Percentiles rank a stretch among this genome's conserved stretches.
phyloP scores from a whole-genome alignment of 179 eudicot genomes.

The Silene vulgaris region DNA sequence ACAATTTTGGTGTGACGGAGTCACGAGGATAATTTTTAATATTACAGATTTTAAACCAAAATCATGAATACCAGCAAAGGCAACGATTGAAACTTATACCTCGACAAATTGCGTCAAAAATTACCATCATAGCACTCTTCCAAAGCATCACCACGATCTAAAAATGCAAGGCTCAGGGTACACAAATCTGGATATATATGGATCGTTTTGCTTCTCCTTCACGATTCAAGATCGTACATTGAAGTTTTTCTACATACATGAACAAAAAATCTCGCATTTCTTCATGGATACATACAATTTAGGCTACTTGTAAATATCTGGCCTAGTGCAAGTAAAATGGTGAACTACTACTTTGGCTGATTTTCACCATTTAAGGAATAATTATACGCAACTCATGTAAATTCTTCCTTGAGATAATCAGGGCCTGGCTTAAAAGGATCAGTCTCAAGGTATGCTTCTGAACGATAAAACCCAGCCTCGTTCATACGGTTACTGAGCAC shows the following conservation, averaged over 20 bases:
- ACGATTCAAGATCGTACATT: not conserved
- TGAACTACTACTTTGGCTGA: not conserved
- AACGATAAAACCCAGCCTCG: slow-evolving; percentile 69
- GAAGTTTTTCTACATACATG: not conserved
- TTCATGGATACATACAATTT: not conserved
- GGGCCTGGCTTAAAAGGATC: slow-evolving; percentile 77
- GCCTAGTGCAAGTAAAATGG: not conserved
- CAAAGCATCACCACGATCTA: not conserved
- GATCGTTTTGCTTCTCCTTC: not conserved
- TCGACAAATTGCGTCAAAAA: not conserved
- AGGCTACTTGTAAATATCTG: not conserved
- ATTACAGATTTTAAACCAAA: not conserved
- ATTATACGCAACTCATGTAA: slow-evolving; percentile 14
- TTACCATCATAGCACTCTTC: not conserved
- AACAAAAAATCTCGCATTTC: not conserved
- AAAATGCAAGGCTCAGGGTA: not conserved
- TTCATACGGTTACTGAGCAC: slow-evolving; percentile 86
- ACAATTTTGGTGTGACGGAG: not conserved
- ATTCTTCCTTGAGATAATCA: slow-evolving; percentile 44
- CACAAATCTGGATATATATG: not conserved
- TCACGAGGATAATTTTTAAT: not conserved
- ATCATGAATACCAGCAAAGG: not conserved
- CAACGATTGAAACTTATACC: not conserved
- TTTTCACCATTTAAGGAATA: not conserved
- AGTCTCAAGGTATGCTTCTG: slow-evolving; percentile 68